Evolutionary conservation across 2,329 filamentous ascomycete genomes (phyloP).

Genomic region (Cryphonectria naterciae): DNA sequence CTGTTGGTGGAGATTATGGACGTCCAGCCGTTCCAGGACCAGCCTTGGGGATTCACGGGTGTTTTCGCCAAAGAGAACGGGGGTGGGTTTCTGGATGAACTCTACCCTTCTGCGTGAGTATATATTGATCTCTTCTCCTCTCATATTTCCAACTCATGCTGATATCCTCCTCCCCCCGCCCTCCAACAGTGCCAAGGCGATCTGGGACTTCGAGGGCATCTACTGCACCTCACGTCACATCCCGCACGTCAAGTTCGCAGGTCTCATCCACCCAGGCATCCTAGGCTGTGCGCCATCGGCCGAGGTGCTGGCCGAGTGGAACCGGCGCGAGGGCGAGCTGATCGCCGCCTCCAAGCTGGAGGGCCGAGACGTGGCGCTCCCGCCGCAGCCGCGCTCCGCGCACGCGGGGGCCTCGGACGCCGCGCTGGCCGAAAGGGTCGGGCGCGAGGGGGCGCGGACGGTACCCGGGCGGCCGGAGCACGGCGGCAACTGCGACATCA

Average conservation of each 20-base stretch:
- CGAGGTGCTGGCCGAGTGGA: slow-evolving; percentile 81
- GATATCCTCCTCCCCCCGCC: too few relatives aligned
- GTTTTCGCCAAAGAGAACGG: slow-evolving; percentile 81
- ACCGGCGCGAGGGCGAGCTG: slow-evolving; percentile 78
- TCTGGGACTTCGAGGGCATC: slow-evolving; percentile 62
- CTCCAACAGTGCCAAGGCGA: slow-evolving; percentile 53
- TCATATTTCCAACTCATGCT: not conserved
- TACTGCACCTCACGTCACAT: slow-evolving; percentile 85
- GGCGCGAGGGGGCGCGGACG: slow-evolving; percentile 78
- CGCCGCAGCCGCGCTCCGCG: slow-evolving; percentile 71
- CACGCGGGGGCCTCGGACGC: slow-evolving; percentile 71
- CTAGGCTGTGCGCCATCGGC: slow-evolving; percentile 84
- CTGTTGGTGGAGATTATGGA: slow-evolving; percentile 90
- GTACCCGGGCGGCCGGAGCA: slow-evolving; percentile 85
- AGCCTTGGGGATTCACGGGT: slow-evolving; percentile 89
- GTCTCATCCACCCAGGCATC: slow-evolving; percentile 90
- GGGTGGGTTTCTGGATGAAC: slow-evolving; percentile 85
- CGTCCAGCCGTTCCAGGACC: slow-evolving; percentile 83
- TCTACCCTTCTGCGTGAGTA: slow-evolving; percentile 79
- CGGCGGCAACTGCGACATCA: slow-evolving; percentile 91
- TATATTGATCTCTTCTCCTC: slow-evolving; percentile 6
- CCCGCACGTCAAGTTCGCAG: slow-evolving; percentile 83
- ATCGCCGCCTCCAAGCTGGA: slow-evolving; percentile 68
- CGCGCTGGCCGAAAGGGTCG: slow-evolving; percentile 68
- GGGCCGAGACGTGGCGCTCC: slow-evolving; percentile 74